Base-by-base conservation (phyloP, 768 basidiomycete species). In the Pleurotus sapidus region DNA sequence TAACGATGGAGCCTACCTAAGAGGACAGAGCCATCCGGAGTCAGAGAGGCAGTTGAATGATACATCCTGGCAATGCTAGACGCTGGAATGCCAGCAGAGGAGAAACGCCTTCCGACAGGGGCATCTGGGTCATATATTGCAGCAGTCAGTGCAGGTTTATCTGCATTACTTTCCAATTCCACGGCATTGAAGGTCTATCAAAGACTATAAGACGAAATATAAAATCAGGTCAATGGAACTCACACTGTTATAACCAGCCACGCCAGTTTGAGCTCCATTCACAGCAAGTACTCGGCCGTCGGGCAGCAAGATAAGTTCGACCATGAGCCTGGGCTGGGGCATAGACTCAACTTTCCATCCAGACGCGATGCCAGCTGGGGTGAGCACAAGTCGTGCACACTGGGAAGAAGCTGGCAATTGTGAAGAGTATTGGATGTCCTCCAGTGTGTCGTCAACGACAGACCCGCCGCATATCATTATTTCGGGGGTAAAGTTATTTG, bases 381-480 rank as follows among this genome's bases (percentile, higher is more conserved):
- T 77, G 40, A 79, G 65, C 0, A 69, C 68, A 66, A 81, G 70
- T 12, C 76, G 68, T 37, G 70, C 74, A 57, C 79, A 82, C 56
- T 80, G 77, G 40, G 67, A 61, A 0, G 73, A 74, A 4, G 77
- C 74, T 18, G 77, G 74, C 18, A 67, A 66, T 57, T 77, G 76
- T 9, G 74, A 72, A 4, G 70, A 68, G 12, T 75, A 59, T 17
- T 71, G 60, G 6, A 51, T 61, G 7, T 69, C 56, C 2, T 70
- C 65, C 6, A 67, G 65, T 5, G 59, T 64, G 42, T 76, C 73
- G 54, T 65, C 68, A 2, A 70, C 63, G 14, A 67, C 72, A 7
- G 74, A 68, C 20, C 79, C 79, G 30, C 79, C 79, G 61, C 79
- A 81, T 42, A 80, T 72, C 37, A 81, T 68, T 24, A 80, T 68